Evolutionary conservation across 805 yeast species (phyloP).

Genomic region (Yarrowia bubula): DNA sequence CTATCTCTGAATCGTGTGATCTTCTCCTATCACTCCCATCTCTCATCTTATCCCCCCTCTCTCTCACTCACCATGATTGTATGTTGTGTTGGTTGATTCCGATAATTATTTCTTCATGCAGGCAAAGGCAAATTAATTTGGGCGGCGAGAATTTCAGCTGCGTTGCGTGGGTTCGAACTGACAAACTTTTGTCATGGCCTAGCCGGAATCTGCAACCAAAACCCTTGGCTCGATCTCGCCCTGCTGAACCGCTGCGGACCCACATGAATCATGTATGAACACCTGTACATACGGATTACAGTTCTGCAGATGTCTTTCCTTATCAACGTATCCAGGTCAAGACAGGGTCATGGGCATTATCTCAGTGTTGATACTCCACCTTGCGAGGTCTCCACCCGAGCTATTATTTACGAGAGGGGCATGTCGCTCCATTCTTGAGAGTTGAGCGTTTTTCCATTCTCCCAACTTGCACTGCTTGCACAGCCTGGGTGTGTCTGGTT

Average conservation of each 20-base stretch:
- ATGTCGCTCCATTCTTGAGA: too few species aligned
- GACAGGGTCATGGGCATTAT: too few species aligned
- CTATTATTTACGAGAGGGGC: too few species aligned
- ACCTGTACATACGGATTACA: too few species aligned
- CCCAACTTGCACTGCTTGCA: not conserved
- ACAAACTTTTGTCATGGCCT: not conserved
- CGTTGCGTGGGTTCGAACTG: not conserved
- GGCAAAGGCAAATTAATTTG: not conserved
- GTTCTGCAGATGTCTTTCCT: slow-evolving; percentile 16
- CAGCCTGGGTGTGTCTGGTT: not conserved
- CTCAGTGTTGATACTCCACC: not conserved
- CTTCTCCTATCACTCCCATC: not conserved
- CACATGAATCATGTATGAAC: not conserved
- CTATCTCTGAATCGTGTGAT: too few species aligned
- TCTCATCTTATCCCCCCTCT: not conserved
- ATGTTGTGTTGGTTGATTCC: not conserved
- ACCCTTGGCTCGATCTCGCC: too few species aligned
- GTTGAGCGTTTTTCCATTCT: too few species aligned
- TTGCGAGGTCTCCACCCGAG: too few species aligned
- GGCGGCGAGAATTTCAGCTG: not conserved
- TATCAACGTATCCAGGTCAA: too few species aligned
- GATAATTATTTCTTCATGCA: slow-evolving; percentile 24
- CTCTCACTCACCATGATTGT: not conserved
- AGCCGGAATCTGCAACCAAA: not conserved
- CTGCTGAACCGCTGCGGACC: not conserved